Evolutionary conservation across 352 stramenopile genomes (phyloP).

Genomic region (Elongisporangium anandrum): DNA sequence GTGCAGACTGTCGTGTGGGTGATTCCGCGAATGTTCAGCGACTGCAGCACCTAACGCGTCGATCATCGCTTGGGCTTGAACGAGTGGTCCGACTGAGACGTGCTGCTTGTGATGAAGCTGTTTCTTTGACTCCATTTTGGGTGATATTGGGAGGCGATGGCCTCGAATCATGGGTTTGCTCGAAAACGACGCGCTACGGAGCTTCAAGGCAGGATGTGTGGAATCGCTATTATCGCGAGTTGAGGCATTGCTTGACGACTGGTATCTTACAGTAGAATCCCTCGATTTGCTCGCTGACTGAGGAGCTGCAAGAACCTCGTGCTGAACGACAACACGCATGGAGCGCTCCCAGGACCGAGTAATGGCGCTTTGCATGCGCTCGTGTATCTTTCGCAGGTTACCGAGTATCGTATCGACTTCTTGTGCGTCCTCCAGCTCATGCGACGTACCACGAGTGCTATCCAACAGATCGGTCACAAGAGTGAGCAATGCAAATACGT

Average conservation of each 20-base stretch:
- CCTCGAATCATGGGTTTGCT: background rate
- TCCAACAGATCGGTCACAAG: slow-evolving; percentile 3
- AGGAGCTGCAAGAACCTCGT: background rate
- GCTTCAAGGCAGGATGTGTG: background rate
- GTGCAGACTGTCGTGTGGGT: background rate
- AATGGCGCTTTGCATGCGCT: background rate
- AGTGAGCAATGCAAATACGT: slow-evolving; percentile 20
- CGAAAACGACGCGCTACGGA: background rate
- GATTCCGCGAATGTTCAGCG: background rate
- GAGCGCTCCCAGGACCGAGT: background rate
- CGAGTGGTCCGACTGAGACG: background rate
- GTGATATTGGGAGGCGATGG: background rate
- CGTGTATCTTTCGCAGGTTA: background rate
- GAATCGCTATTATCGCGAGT: background rate
- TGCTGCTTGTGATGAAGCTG: background rate
- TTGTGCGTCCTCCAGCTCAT: background rate
- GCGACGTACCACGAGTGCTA: background rate
- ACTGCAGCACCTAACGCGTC: background rate
- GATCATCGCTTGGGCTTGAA: background rate
- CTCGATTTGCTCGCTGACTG: background rate
- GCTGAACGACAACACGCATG: background rate
- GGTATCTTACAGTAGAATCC: background rate
- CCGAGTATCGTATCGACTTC: background rate
- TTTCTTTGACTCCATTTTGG: background rate
- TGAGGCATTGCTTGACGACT: background rate